A percentile compares a stretch with the other conserved stretches of the same genome.
Evolutionary conservation across 2,329 filamentous ascomycete genomes (phyloP).

Genomic region (Aspergillus awamori): DNA sequence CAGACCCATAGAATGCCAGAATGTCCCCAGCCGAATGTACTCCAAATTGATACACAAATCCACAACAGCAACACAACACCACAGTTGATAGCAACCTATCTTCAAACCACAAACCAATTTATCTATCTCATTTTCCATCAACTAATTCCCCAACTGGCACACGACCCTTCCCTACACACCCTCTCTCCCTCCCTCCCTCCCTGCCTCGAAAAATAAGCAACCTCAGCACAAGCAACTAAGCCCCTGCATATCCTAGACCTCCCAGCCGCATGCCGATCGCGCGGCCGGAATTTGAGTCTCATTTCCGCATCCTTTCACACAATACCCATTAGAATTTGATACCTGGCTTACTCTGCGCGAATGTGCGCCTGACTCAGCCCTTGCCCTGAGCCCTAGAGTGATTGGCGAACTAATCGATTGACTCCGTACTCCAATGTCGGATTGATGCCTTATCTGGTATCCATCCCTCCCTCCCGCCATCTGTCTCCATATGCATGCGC

Average conservation of each 20-base stretch:
- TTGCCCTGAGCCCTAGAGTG: slow-evolving; percentile 21
- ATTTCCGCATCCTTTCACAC: background rate
- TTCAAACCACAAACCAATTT: background rate
- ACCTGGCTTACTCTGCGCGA: background rate
- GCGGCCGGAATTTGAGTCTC: slow-evolving; percentile 12
- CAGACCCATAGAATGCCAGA: background rate
- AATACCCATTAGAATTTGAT: background rate
- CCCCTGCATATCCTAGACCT: slow-evolving; percentile 3
- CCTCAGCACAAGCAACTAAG: background rate
- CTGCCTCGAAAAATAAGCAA: background rate
- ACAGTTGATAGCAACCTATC: background rate
- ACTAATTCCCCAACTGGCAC: background rate
- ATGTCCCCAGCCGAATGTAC: background rate
- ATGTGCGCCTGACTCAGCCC: slow-evolving; percentile 15
- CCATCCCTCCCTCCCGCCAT: background rate
- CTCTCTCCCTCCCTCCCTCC: too few relatives aligned
- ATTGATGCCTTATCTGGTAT: slow-evolving; percentile 1
- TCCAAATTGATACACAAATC: background rate
- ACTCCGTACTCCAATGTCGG: background rate
- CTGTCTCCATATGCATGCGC: background rate
- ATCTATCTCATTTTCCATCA: background rate
- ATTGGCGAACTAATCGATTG: background rate
- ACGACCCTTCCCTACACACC: background rate
- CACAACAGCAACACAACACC: background rate
- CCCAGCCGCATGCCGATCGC: slow-evolving; percentile 23